These are phyloP conservation scores for Ceratobasidium sp. DNA, from an alignment of 1,284 basidiomycete genomes.

Conservation along the genomic window DNA sequence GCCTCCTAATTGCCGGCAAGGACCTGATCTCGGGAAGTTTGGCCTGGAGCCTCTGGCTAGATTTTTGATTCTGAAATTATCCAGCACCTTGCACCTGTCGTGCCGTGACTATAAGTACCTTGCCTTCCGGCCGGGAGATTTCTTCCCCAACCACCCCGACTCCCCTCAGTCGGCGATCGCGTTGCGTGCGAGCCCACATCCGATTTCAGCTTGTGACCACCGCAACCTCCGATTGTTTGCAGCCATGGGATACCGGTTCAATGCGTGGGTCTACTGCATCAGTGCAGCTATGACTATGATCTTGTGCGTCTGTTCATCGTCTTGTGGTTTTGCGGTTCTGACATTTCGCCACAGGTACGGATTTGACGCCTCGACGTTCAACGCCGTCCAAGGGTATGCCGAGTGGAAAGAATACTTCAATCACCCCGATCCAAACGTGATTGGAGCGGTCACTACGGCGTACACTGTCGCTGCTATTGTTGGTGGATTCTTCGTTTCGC, in stretches of 20 bases:
- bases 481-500: constrained; percentile 44
- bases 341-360: constrained; percentile 30
- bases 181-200: constrained; percentile 16
- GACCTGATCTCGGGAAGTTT: constrained; percentile 30
- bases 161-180: constrained; percentile 32
- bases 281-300: constrained; percentile 44
- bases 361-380: constrained; percentile 44
- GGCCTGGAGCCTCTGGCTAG: background rate
- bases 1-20: constrained; percentile 6
- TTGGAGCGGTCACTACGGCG: constrained; percentile 39
- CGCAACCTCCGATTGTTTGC: constrained; percentile 21
- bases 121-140: constrained; percentile 13
- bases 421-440: constrained; percentile 39
- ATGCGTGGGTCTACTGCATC: constrained; percentile 44
- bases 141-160: constrained; percentile 37
- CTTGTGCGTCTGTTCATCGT: constrained; percentile 16
- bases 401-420: constrained; percentile 44
- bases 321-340: background rate
- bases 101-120: constrained; percentile 38
- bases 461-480: constrained; percentile 43
- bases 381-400: constrained; percentile 42
- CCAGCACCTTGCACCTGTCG: background rate
- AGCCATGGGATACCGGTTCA: constrained; percentile 40
- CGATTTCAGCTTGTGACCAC: constrained; percentile 1
- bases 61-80: constrained; percentile 29